Evolutionary conservation across 2,329 filamentous ascomycete species (phyloP).

Genomic region (Diaporthe citrichinensis): DNA sequence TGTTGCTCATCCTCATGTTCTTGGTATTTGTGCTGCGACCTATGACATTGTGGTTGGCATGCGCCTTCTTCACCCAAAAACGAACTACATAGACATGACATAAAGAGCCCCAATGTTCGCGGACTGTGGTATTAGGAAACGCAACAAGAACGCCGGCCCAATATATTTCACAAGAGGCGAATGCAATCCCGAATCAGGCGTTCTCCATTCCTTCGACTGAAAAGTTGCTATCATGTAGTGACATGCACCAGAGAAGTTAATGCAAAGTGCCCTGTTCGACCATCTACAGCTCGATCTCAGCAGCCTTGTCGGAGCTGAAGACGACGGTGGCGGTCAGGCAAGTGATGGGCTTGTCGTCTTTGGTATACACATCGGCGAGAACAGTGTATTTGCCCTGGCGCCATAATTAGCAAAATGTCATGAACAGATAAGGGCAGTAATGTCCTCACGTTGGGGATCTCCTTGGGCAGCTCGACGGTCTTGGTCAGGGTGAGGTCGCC

Average conservation of each 20-base stretch:
- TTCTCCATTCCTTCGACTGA: slow-evolving; percentile 23
- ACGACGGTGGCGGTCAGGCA: slow-evolving; percentile 84
- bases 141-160: slow-evolving; percentile 40
- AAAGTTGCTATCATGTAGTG: slow-evolving; percentile 13
- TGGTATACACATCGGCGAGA: slow-evolving; percentile 84
- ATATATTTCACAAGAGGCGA: slow-evolving; percentile 35
- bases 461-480: slow-evolving; percentile 84
- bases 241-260: background rate
- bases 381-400: slow-evolving; percentile 90
- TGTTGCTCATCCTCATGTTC: background rate
- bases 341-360: slow-evolving; percentile 81
- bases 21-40: background rate
- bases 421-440: slow-evolving; percentile 43
- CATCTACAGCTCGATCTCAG: slow-evolving; percentile 39
- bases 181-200: slow-evolving; percentile 36
- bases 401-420: slow-evolving; percentile 13
- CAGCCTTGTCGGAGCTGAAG: slow-evolving; percentile 62
- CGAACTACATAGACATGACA: slow-evolving; percentile 18
- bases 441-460: slow-evolving; percentile 86
- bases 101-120: slow-evolving; percentile 15
- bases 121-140: slow-evolving; percentile 33
- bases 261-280: background rate
- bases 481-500: slow-evolving; percentile 82
- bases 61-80: slow-evolving; percentile 12
- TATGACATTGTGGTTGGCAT: background rate